Evolutionary conservation across 2,329 filamentous ascomycete genomes (phyloP).

Genomic region (Cercospora janseana): DNA sequence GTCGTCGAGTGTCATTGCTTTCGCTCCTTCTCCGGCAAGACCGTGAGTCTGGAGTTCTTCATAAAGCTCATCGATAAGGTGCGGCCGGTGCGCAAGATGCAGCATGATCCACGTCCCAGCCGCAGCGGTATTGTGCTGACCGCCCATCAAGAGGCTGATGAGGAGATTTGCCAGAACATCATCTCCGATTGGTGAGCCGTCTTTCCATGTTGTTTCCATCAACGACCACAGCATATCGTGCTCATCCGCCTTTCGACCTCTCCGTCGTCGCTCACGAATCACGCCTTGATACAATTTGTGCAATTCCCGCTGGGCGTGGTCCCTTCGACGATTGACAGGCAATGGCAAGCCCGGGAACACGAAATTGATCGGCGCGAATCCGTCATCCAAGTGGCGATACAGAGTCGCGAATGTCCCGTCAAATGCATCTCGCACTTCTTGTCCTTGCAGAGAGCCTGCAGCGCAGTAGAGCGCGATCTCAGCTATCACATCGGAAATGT

Average conservation of each 20-base stretch:
- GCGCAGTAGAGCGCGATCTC: conserved; percentile 90
- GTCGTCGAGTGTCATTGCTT: conserved; percentile 70
- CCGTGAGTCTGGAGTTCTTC: conserved; percentile 37
- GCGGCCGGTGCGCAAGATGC: conserved; percentile 71
- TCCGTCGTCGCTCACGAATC: conserved; percentile 66
- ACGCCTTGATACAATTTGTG: conserved; percentile 79
- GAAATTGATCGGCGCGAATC: conserved; percentile 89
- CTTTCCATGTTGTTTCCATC: conserved; percentile 82
- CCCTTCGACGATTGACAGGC: conserved; percentile 81
- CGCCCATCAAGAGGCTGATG: conserved; percentile 89
- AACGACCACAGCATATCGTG: conserved; percentile 87
- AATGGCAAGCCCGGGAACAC: conserved; percentile 83
- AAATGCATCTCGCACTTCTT: conserved; percentile 76
- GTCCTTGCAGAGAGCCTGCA: conserved; percentile 79
- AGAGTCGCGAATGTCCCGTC: conserved; percentile 75
- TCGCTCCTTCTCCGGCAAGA: conserved; percentile 63
- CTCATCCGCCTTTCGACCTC: conserved; percentile 36
- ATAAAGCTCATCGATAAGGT: conserved; percentile 77
- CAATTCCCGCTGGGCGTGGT: conserved; percentile 76
- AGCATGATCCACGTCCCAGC: conserved; percentile 83
- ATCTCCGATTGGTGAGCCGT: conserved; percentile 76
- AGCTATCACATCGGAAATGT: conserved; percentile 73
- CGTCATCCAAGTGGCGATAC: conserved; percentile 87
- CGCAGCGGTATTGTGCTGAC: conserved; percentile 86
- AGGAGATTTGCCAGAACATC: conserved; percentile 87